Evolutionary conservation across 768 basidiomycete species (phyloP).

Genomic region (Sporobolomyces roseus): DNA sequence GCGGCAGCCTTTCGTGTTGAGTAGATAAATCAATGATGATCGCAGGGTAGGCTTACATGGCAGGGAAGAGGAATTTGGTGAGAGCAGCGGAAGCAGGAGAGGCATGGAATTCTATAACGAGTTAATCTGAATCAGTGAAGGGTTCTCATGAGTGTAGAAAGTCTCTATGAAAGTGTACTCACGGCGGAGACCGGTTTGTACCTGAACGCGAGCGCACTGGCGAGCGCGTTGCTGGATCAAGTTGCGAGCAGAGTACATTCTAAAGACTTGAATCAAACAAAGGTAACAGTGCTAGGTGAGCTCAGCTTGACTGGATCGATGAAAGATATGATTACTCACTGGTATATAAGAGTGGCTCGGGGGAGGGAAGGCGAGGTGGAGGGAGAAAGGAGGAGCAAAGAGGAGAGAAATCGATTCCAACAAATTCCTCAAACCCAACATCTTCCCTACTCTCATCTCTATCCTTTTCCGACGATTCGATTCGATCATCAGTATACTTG

Average conservation of each 20-base stretch:
- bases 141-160: background rate
- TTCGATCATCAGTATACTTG: too few species aligned
- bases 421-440: background rate
- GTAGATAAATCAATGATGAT: too few species aligned
- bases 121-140: background rate
- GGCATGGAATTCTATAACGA: conserved; percentile 35
- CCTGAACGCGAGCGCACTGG: conserved; percentile 11
- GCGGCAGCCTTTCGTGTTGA: too few species aligned
- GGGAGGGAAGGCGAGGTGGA: conserved; percentile 5
- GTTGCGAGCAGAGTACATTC: conserved; percentile 17
- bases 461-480: background rate
- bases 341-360: background rate
- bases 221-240: conserved; percentile 29
- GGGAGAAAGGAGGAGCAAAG: background rate
- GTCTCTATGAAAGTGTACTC: background rate
- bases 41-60: conserved; percentile 31
- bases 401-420: background rate
- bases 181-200: conserved; percentile 25
- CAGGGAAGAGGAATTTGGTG: conserved; percentile 41
- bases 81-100: conserved; percentile 26
- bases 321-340: background rate
- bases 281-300: background rate
- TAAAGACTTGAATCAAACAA: background rate
- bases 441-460: background rate
- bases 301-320: background rate